These are phyloP conservation scores for Pleurotus tuoliensis DNA, from an alignment of 768 basidiomycete species.

Conservation along the genomic window DNA sequence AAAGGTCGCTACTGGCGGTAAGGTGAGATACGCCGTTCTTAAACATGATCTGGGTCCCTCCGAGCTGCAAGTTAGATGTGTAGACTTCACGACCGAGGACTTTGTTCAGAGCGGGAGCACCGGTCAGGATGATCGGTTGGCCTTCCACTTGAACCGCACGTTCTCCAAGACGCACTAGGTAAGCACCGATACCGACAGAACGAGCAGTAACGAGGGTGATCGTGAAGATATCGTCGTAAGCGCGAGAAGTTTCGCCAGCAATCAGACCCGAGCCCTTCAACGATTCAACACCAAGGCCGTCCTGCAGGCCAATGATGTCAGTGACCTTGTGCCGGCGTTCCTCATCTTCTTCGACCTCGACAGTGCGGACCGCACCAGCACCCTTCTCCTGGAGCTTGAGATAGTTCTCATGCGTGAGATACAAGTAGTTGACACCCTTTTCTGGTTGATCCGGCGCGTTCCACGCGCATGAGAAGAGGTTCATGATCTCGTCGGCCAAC, in stretches of 20 bases:
- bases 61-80: conserved; percentile 96
- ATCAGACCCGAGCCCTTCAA: conserved; percentile 96
- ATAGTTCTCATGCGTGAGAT: conserved; percentile 89
- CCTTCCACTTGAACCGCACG: conserved; percentile 98
- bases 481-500: conserved; percentile 86
- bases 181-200: conserved; percentile 98
- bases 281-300: conserved; percentile 95
- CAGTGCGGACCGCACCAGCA: conserved; percentile 69
- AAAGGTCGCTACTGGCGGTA: conserved; percentile 90
- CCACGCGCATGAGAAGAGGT: conserved; percentile 91
- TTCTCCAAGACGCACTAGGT: conserved; percentile 96
- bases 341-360: conserved; percentile 81
- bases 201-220: conserved; percentile 98
- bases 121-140: conserved; percentile 98
- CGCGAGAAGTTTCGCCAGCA: conserved; percentile 96
- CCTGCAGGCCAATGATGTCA: conserved; percentile 94
- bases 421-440: conserved; percentile 95
- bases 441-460: conserved; percentile 77
- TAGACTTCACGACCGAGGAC: conserved; percentile 98
- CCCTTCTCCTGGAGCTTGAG: conserved; percentile 88
- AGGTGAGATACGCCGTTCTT: conserved; percentile 99
- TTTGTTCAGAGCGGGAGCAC: conserved; percentile 95
- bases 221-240: conserved; percentile 99
- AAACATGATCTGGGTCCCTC: conserved; percentile 99
- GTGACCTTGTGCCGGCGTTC: conserved; percentile 93